phyloP scores from a whole-genome alignment of 2,329 filamentous ascomycete genomes.

The Calycina herbarum region DNA sequence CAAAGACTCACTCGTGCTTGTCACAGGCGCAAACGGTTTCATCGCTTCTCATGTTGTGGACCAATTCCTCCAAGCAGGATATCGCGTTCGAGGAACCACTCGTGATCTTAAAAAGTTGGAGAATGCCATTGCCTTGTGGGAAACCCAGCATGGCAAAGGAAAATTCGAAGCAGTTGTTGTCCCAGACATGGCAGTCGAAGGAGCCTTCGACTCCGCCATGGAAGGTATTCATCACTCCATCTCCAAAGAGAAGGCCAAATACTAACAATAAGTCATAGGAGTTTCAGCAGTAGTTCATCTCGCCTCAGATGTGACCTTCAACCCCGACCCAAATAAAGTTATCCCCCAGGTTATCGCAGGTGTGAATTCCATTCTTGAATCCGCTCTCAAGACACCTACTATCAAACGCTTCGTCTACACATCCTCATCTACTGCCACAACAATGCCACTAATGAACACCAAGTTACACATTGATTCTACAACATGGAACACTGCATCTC shows the following conservation, averaged over 20 bases:
- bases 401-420: constrained; percentile 45
- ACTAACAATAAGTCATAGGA: constrained; percentile 11
- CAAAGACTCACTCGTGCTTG: constrained; percentile 40
- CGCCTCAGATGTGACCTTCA: constrained; percentile 40
- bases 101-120: constrained; percentile 38
- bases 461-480: constrained; percentile 30
- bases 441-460: constrained; percentile 26
- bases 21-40: constrained; percentile 46
- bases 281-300: constrained; percentile 42
- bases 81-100: constrained; percentile 47
- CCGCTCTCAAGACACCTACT: constrained; percentile 37
- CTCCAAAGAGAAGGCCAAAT: not conserved
- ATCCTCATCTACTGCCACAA: constrained; percentile 33
- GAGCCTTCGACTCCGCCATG: constrained; percentile 34
- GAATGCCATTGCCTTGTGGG: not conserved
- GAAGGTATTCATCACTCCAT: constrained; percentile 21
- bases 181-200: constrained; percentile 36
- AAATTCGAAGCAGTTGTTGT: constrained; percentile 40
- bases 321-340: constrained; percentile 42
- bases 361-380: constrained; percentile 37
- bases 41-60: constrained; percentile 44
- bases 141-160: not conserved
- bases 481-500: constrained; percentile 40
- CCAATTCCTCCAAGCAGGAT: constrained; percentile 43
- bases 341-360: constrained; percentile 40